Base-by-base conservation (phyloP, 2,329 filamentous ascomycete species). In the Penicillium frequentans region DNA sequence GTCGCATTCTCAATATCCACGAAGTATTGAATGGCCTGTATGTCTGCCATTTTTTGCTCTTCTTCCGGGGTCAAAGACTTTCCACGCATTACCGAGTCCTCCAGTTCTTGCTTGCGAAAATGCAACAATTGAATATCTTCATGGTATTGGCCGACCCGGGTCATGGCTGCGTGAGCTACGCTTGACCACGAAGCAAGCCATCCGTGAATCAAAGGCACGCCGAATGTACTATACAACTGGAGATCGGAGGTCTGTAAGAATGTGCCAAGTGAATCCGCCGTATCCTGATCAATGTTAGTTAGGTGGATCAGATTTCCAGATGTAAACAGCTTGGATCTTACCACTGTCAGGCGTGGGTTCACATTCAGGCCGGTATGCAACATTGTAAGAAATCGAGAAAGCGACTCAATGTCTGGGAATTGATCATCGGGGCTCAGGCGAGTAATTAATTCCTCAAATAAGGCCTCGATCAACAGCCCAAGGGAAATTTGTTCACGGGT, bases 351-450 rank as follows among this genome's bases (percentile, higher is more conserved):
- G 21, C 90, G 86, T 2, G 95, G 95, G 63, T 99, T 99, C 56
- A 98, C 93, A 68, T 98, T 99, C 90, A 99, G 96, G 37, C 95
- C 95, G 0, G 93, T 98, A 66, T 97, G 91, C 2, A 99, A 79
- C 45, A 91, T 90, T 55, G 95, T 85, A 2, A 99, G 79, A 69
- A 99, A 99, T 7, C 84, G 82, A 72, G 96, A 96, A 1, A 99
- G 81, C 57, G 96, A 93, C 35, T 88, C 84, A 10, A 98, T 89
- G 70, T 98, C 95, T 0, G 93, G 93, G 24, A 98, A 76, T 16
- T 86, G 80, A 33, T 87, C 84, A 48, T 85, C 84, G 0, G 85
- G 87, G 51, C 89, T 81, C 52, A 89, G 78, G 9, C 86, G 86
- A 3, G 91, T 93, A 79, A 96, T 93, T 23, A 99, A 84, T 74